phyloP scores from a whole-genome alignment of 352 stramenopile species.

The Globisporangium acanthophoron region DNA sequence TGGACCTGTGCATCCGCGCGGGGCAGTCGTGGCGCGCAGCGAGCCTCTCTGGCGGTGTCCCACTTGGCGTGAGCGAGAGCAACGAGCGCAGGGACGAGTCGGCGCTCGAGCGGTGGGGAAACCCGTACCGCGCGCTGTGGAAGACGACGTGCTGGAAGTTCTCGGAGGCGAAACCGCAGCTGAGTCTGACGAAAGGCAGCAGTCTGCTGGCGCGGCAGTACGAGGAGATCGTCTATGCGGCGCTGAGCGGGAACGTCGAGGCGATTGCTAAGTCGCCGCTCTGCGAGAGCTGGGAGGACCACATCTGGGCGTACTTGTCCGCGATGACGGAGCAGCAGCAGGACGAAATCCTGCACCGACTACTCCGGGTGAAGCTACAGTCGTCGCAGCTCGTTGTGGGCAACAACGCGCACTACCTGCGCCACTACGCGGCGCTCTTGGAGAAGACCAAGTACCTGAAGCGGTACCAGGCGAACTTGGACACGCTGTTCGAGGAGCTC shows the following conservation, averaged over 20 bases:
- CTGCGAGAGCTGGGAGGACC: constrained; percentile 82
- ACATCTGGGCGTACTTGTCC: constrained; percentile 78
- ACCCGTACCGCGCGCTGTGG: constrained; percentile 77
- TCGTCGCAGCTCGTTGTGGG: constrained; percentile 69
- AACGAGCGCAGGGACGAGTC: constrained; percentile 37
- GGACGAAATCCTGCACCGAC: constrained; percentile 62
- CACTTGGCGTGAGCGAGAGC: constrained; percentile 47
- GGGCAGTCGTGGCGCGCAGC: constrained; percentile 77
- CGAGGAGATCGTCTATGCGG: constrained; percentile 76
- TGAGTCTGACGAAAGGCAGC: constrained; percentile 56
- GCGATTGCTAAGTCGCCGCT: constrained; percentile 57
- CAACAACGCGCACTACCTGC: constrained; percentile 57
- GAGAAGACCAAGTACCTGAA: constrained; percentile 76
- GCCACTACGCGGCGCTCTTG: constrained; percentile 43
- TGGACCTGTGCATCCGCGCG: constrained; percentile 67
- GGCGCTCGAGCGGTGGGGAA: constrained; percentile 67
- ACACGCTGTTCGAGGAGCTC: constrained; percentile 76
- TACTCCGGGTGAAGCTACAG: constrained; percentile 71
- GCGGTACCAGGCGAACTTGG: constrained; percentile 60
- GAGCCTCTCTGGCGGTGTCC: constrained; percentile 60
- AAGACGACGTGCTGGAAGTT: constrained; percentile 86
- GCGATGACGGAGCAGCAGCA: constrained; percentile 63
- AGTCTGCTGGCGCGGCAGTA: constrained; percentile 63
- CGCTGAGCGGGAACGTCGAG: constrained; percentile 66
- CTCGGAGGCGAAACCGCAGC: constrained; percentile 31